Evolutionary conservation across 495 filamentous ascomycete species (phyloP), one percentile per base, ranked within the genome.

Genomic region (Stereocaulon alpinum): DNA sequence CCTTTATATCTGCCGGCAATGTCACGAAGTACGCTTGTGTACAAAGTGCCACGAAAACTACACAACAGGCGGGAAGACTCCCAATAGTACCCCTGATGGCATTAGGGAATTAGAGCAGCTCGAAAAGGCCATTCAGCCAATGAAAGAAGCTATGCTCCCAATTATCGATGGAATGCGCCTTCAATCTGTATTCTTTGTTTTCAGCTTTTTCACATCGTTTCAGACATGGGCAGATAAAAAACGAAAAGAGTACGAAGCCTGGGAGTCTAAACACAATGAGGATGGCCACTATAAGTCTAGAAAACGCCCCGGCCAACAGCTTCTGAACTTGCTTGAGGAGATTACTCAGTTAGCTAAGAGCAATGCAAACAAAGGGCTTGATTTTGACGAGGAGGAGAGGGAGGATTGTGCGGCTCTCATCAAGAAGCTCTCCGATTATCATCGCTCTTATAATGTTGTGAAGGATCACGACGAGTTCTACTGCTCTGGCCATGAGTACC

Each of bases 241-340:
- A 52, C n/a, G 49, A 52, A 37, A 52, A 6, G 49, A 52, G 9
- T 52, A 52, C 14, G 49, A 52, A 18, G 30, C 30, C 4, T 52
- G 49, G 49, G 49, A 52, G n/a, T 20, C 49, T 18, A 52, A 52
- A 34, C 5, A 52, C 17, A 52, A 52, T 10, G 18, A 32, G 4
- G 30, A 52, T 37, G 29, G 30, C 49, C 29, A 34, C n/a, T 52
- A 52, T 6, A 52, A 34, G 34, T 29, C 49, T n/a, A 37, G 49
- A 52, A 34, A 52, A 18, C 29, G 49, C 6, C 49, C 49, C 4
- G 49, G 49, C 34, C 49, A 52, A 37, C 49, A 52, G 30, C 49
- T 52, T 52, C 29, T 52, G 29, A 34, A 52, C 12, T 11, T 52
- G 29, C 49, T 34, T 32, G 49, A 52, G 9, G 49, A 52, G 34